These are phyloP conservation scores for Epichloe elymi DNA, from an alignment of 2,329 filamentous ascomycete genomes.

Conservation along the genomic window DNA sequence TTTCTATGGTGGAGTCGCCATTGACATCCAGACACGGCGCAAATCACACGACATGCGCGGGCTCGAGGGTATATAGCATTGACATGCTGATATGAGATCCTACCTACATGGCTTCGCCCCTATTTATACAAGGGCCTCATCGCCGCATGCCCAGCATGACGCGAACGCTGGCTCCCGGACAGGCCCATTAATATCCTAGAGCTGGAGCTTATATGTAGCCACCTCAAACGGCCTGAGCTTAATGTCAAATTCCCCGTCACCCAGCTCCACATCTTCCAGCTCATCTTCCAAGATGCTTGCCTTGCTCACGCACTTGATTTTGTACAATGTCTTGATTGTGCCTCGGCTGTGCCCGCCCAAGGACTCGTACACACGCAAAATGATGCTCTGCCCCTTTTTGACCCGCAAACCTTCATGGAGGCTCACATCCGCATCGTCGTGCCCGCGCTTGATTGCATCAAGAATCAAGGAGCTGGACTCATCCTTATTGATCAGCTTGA, in stretches of 20 bases:
- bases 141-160: constrained; percentile 8
- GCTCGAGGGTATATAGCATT: too few species aligned
- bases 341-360: constrained; percentile 71
- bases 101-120: neutral
- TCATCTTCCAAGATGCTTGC: constrained; percentile 86
- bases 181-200: constrained; percentile 24
- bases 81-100: neutral
- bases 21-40: too few species aligned
- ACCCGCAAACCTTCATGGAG: constrained; percentile 45
- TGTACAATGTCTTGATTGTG: constrained; percentile 51
- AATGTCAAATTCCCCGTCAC: constrained; percentile 41
- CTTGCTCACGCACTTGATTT: constrained; percentile 67
- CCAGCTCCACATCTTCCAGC: constrained; percentile 46
- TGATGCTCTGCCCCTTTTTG: constrained; percentile 63
- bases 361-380: constrained; percentile 78
- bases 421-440: constrained; percentile 66
- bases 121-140: neutral
- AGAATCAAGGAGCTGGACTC: constrained; percentile 53
- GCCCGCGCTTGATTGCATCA: constrained; percentile 87
- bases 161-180: constrained; percentile 9
- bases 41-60: too few species aligned
- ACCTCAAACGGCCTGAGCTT: constrained; percentile 73
- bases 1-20: too few species aligned
- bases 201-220: constrained; percentile 57
- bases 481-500: constrained; percentile 52